Evolutionary conservation across 208 protist genomes (phyloP).

Genomic region (Trypanosoma cruzi): DNA sequence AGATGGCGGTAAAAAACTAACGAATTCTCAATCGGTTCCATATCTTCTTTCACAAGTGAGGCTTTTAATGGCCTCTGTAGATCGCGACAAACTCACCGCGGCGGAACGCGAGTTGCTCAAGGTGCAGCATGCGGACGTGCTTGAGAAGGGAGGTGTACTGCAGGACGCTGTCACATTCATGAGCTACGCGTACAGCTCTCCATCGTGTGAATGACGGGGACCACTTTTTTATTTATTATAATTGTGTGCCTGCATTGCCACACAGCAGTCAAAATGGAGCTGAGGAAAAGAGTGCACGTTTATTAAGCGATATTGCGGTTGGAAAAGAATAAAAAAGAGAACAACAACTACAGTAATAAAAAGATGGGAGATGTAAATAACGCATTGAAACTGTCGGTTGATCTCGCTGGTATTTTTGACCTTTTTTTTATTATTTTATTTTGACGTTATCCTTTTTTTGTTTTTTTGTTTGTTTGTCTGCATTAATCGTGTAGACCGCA

Average conservation of each 20-base stretch:
- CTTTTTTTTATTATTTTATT: too few relatives aligned
- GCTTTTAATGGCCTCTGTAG: slow-evolving; percentile 37
- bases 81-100: slow-evolving; percentile 38
- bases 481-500: too few relatives aligned
- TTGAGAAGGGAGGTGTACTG: neutral
- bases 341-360: neutral
- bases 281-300: too few relatives aligned
- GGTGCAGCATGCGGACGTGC: neutral
- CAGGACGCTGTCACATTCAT: slow-evolving; percentile 39
- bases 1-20: slow-evolving; percentile 52
- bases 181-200: slow-evolving; percentile 8
- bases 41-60: slow-evolving; percentile 42
- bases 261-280: neutral
- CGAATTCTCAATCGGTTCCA: slow-evolving; percentile 41
- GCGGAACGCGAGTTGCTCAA: slow-evolving; percentile 44
- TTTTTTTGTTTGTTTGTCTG: too few relatives aligned
- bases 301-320: too few relatives aligned
- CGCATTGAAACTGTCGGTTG: neutral
- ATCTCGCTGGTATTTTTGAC: too few relatives aligned
- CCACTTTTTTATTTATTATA: neutral
- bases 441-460: too few relatives aligned
- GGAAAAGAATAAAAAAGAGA: neutral
- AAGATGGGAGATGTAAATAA: neutral
- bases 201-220: neutral
- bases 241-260: neutral